These are phyloP conservation scores for Ascochyta clinopodiicola DNA, from an alignment of 2,329 filamentous ascomycete species.

Conservation along the genomic window DNA sequence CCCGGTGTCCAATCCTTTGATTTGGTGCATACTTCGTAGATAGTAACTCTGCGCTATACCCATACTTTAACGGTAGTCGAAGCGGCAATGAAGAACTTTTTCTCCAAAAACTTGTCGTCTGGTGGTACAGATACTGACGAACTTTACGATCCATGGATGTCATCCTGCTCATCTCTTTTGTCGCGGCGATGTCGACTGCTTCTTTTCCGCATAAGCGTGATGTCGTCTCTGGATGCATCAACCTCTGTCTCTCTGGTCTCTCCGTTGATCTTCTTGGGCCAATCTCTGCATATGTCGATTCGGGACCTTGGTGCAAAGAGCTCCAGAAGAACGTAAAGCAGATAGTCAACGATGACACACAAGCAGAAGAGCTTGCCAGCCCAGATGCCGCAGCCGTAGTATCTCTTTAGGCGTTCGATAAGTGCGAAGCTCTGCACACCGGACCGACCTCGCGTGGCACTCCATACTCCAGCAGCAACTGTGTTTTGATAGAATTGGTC, in stretches of 20 bases:
- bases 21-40: constrained; percentile 1
- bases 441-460: constrained; percentile 71
- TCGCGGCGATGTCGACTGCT: constrained; percentile 38
- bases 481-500: constrained; percentile 87
- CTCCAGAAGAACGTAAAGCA: constrained; percentile 88
- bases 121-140: neutral
- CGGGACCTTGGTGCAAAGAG: constrained; percentile 81
- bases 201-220: constrained; percentile 31
- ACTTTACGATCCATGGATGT: constrained; percentile 18
- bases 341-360: constrained; percentile 91
- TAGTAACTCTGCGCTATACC: constrained; percentile 22
- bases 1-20: neutral
- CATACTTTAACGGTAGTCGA: constrained; percentile 24
- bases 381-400: constrained; percentile 98
- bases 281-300: constrained; percentile 89
- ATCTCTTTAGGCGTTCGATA: constrained; percentile 92
- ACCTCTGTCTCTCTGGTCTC: constrained; percentile 22
- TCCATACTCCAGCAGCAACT: constrained; percentile 70
- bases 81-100: constrained; percentile 26
- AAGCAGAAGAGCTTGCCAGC: constrained; percentile 96
- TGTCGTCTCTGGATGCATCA: constrained; percentile 16
- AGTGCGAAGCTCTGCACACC: constrained; percentile 86
- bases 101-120: neutral
- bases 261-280: constrained; percentile 74
- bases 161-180: constrained; percentile 27